Evolutionary conservation across 2,329 filamentous ascomycete genomes (phyloP).

Genomic region (Pseudopyricularia javanii): DNA sequence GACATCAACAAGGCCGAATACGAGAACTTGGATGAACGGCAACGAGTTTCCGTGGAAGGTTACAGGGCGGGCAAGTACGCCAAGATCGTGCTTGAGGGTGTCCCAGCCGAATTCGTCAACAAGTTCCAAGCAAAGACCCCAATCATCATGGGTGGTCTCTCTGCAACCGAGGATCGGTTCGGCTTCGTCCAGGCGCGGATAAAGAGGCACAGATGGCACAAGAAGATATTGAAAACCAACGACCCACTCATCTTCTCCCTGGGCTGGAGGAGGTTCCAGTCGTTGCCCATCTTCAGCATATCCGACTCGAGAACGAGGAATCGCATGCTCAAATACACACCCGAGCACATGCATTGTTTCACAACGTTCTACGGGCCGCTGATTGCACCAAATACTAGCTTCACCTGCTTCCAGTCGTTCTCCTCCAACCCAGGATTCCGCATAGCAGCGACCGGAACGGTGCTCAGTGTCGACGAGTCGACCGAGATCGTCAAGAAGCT

Average conservation of each 20-base stretch:
- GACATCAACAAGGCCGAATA: constrained; percentile 96
- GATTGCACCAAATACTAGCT: constrained; percentile 89
- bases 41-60: constrained; percentile 76
- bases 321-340: constrained; percentile 97
- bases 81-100: constrained; percentile 76
- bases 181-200: constrained; percentile 92
- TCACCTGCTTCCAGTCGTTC: constrained; percentile 86
- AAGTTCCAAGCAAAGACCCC: constrained; percentile 75
- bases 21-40: constrained; percentile 71
- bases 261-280: constrained; percentile 92
- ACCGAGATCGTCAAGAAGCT: constrained; percentile 99
- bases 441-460: constrained; percentile 86
- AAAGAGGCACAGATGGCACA: constrained; percentile 97
- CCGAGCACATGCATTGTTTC: constrained; percentile 99
- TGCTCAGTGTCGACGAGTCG: constrained; percentile 86
- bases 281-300: constrained; percentile 84
- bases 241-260: constrained; percentile 95
- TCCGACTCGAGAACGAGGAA: constrained; percentile 88
- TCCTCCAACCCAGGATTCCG: constrained; percentile 81
- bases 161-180: constrained; percentile 87
- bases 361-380: constrained; percentile 91
- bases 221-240: constrained; percentile 97
- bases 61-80: constrained; percentile 88
- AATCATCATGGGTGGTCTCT: constrained; percentile 81
- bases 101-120: constrained; percentile 80